These are phyloP conservation scores for Penstemon barbatus DNA, from an alignment of 257 asterid species.

Conservation along the genomic window DNA sequence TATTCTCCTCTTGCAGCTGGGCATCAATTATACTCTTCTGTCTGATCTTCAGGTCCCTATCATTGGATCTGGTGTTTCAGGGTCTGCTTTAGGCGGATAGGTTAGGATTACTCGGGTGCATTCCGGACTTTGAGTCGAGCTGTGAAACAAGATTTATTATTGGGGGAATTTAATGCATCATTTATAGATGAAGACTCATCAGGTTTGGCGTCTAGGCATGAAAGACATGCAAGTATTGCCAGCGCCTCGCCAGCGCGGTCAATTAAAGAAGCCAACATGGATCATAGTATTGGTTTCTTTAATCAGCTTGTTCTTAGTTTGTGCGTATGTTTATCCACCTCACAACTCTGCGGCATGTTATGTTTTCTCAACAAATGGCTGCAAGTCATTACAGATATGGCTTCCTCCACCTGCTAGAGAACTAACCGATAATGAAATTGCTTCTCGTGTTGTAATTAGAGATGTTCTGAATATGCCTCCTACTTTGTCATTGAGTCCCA, in stretches of 20 bases:
- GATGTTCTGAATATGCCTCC: slow-evolving; percentile 72
- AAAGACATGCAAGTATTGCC: slow-evolving; percentile 77
- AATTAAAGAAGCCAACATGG: slow-evolving; percentile 90
- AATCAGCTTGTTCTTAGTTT: slow-evolving; percentile 82
- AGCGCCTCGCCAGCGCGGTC: slow-evolving; percentile 82
- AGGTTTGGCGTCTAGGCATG: slow-evolving; percentile 87
- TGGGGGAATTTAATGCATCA: slow-evolving; percentile 34
- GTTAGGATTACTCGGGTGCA: background rate
- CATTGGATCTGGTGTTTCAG: slow-evolving; percentile 19
- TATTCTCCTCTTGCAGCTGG: slow-evolving; percentile 15
- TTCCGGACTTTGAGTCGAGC: slow-evolving; percentile 23
- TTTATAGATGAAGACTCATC: slow-evolving; percentile 80
- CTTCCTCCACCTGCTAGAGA: slow-evolving; percentile 89
- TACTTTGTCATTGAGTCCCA: slow-evolving; percentile 48
- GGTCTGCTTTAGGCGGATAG: slow-evolving; percentile 16
- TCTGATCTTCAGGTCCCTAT: slow-evolving; percentile 26
- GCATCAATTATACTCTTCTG: background rate
- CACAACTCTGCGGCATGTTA: slow-evolving; percentile 81
- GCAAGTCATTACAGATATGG: slow-evolving; percentile 74
- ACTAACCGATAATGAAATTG: slow-evolving; percentile 80
- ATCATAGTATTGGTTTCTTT: slow-evolving; percentile 79
- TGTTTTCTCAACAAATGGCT: slow-evolving; percentile 73
- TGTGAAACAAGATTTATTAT: slow-evolving; percentile 11
- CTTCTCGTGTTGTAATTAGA: slow-evolving; percentile 80
- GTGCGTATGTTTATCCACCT: slow-evolving; percentile 92